phyloP scores from a whole-genome alignment of 75 land plant species.

The Cryptomeria japonica region DNA sequence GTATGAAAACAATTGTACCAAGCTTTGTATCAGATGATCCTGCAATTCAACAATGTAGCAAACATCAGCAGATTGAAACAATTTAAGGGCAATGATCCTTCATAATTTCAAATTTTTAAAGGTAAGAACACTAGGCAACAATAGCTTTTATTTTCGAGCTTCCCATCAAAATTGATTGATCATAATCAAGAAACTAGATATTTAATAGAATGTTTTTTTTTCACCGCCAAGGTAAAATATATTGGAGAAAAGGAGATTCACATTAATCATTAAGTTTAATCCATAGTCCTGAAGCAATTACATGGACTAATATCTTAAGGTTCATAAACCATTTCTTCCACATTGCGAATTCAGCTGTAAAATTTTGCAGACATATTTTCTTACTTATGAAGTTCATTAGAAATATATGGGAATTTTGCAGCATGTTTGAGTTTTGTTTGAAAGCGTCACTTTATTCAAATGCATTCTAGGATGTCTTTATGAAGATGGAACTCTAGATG shows the following conservation, averaged over 20 bases:
- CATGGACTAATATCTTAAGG: not conserved
- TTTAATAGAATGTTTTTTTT: not conserved
- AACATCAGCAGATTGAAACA: not conserved
- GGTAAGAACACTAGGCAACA: not conserved
- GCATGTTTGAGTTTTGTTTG: too few relatives aligned
- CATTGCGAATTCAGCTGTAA: not conserved
- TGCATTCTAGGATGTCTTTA: too few relatives aligned
- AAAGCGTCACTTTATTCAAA: too few relatives aligned
- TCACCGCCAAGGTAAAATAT: not conserved
- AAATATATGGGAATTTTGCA: too few relatives aligned
- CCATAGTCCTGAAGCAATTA: not conserved
- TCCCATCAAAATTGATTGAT: not conserved
- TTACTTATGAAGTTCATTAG: too few relatives aligned
- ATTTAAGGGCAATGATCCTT: not conserved
- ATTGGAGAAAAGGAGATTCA: not conserved
- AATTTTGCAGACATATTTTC: too few relatives aligned
- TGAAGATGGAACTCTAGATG: too few relatives aligned
- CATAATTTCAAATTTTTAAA: not conserved
- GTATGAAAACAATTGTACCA: slow-evolving; percentile 88
- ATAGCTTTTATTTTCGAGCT: not conserved
- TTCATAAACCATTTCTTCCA: not conserved
- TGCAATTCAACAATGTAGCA: slow-evolving; percentile 21
- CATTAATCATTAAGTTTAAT: not conserved
- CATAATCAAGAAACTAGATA: not conserved
- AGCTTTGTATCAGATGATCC: slow-evolving; percentile 59